phyloP scores from a whole-genome alignment of 192 early-diverging fungal species.

The Dimargaris xerosporica region DNA sequence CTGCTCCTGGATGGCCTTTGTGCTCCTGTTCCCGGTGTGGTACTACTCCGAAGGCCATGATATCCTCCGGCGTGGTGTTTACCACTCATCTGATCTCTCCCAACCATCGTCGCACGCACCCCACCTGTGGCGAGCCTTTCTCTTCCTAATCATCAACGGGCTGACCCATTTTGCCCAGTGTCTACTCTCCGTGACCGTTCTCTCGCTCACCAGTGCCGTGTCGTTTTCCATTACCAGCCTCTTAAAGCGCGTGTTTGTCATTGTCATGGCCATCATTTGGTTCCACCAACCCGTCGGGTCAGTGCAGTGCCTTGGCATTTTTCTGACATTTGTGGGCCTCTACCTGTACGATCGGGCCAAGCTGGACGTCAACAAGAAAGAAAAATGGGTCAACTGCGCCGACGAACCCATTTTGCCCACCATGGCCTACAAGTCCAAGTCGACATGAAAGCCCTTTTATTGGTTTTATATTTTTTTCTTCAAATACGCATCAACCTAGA shows the following conservation, averaged over 20 bases:
- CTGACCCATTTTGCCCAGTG: slow-evolving; percentile 67
- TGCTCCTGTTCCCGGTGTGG: slow-evolving; percentile 72
- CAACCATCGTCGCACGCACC: slow-evolving; percentile 2
- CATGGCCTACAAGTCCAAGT: slow-evolving; percentile 10
- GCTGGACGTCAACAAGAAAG: slow-evolving; percentile 32
- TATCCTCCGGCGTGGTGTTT: slow-evolving; percentile 11
- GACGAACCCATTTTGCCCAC: slow-evolving; percentile 10
- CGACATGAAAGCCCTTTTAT: background rate
- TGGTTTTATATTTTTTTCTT: background rate
- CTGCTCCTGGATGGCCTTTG: slow-evolving; percentile 51
- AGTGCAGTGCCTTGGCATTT: slow-evolving; percentile 57
- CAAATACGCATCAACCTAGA: background rate
- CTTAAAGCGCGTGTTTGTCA: slow-evolving; percentile 83
- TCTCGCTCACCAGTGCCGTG: slow-evolving; percentile 62
- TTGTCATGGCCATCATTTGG: slow-evolving; percentile 66
- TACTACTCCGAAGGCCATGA: slow-evolving; percentile 49
- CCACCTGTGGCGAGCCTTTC: background rate
- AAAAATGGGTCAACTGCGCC: slow-evolving; percentile 3
- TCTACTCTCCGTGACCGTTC: slow-evolving; percentile 62
- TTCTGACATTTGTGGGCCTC: slow-evolving; percentile 65
- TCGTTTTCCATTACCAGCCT: slow-evolving; percentile 77
- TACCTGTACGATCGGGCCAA: slow-evolving; percentile 78
- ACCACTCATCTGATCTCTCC: slow-evolving; percentile 6
- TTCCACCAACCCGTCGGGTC: slow-evolving; percentile 56
- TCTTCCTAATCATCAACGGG: slow-evolving; percentile 53